phyloP scores from a whole-genome alignment of 139 green algal genomes.

The Chlorella sp. region DNA sequence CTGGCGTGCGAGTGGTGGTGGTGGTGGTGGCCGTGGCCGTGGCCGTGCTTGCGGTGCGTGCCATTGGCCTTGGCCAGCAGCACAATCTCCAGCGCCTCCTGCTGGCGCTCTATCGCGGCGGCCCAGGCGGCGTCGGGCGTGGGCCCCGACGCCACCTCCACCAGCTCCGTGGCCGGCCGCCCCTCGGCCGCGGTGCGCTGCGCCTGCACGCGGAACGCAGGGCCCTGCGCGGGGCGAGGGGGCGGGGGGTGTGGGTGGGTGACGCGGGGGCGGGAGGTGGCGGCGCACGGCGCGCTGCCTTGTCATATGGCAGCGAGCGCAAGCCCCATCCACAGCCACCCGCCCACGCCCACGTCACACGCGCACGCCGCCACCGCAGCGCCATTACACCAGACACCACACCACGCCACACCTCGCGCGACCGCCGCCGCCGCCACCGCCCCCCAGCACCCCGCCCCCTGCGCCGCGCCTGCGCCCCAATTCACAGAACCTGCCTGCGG shows the following conservation, averaged over 20 bases:
- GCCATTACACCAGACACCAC: too few relatives aligned
- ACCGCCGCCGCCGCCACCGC: too few relatives aligned
- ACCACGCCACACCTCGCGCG: too few relatives aligned
- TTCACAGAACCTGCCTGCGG: too few relatives aligned
- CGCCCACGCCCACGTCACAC: too few relatives aligned
- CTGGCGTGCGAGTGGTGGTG: neutral
- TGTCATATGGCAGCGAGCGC: too few relatives aligned
- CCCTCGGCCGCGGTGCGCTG: conserved; percentile 6
- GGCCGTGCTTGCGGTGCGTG: neutral
- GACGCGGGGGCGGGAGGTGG: neutral
- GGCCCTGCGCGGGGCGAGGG: neutral
- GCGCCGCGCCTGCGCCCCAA: too few relatives aligned
- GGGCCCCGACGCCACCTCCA: conserved; percentile 26
- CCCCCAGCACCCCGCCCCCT: too few relatives aligned
- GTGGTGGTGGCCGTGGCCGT: neutral
- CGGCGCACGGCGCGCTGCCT: too few relatives aligned
- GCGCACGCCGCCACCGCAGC: too few relatives aligned
- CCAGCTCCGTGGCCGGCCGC: conserved; percentile 16
- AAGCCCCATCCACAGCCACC: too few relatives aligned
- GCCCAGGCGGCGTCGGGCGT: conserved; percentile 37
- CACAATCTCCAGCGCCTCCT: conserved; percentile 28
- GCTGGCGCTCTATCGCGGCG: conserved; percentile 33
- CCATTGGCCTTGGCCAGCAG: conserved; percentile 8
- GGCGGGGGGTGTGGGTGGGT: neutral
- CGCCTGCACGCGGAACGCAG: conserved; percentile 5